Base-by-base conservation (phyloP, 257 asterid genomes). In the Solanum gandarillasii region DNA sequence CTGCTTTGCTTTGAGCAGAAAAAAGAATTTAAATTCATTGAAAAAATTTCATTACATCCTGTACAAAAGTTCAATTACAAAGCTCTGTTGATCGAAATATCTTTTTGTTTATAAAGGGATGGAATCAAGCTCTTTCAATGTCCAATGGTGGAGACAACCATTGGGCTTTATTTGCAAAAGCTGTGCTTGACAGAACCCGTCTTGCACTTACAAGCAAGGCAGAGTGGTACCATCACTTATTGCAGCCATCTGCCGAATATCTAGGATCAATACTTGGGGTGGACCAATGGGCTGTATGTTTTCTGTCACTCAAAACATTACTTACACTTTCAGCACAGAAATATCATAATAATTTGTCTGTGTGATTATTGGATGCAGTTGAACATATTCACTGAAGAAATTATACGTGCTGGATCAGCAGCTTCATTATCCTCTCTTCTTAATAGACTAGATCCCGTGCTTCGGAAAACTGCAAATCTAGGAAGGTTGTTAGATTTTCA, bases 201-300 rank as follows among this genome's bases (percentile, higher is more conserved):
- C 99, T 97, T 90, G 92, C 98, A 76, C 98, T 97, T 85, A 92
- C 98, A 85, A 93, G 93, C 96, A 97, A 95, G 89, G 99, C 97
- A 5, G 99, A 95, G 94, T 90, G 94, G 90, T 97, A 92, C 89
- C 98, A 94, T 90, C 94, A 94, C 78, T 91, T 97, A 88, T 90
- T 97, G 91, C 99, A 97, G 88, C 98, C 99, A 85, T 94, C 99
- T 70, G 99, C 99, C 31, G 98, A 96, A 91, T 94, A 96, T 90
- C 95, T 97, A 31, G 99, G 99, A 74, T 94, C 99, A 72, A 91
- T 67, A 90, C 99, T 97, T 88, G 96, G 98, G 86, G 97, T 97
- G 91, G 98, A 95, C 88, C 91, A 91, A 76, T 92, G 94, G 95
- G 99, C 98, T 27, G 99, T 97, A 96, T 68, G 96, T 91, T 65